phyloP scores from a whole-genome alignment of 371 early-diverging fungal genomes.

The Smittium mucronatum region DNA sequence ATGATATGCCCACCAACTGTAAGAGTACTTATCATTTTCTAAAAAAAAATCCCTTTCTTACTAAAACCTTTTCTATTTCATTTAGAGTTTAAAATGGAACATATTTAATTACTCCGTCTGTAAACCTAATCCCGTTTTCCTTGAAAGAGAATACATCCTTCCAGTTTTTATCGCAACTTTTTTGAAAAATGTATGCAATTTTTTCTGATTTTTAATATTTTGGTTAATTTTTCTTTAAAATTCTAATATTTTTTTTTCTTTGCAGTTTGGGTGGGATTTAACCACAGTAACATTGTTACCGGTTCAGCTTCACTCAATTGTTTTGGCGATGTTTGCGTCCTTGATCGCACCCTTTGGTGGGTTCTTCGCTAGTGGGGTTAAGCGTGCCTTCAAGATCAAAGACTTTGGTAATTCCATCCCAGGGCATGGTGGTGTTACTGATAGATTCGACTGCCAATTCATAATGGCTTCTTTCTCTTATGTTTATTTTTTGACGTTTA shows the following conservation, averaged over 20 bases:
- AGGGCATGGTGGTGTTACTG: constrained; percentile 97
- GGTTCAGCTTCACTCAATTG: constrained; percentile 80
- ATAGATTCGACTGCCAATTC: constrained; percentile 97
- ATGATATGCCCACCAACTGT: constrained; percentile 5
- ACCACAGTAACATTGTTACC: constrained; percentile 47
- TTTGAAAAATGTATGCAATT: background rate
- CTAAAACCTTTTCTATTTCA: too few species aligned
- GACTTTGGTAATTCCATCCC: constrained; percentile 97
- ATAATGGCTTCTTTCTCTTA: constrained; percentile 92
- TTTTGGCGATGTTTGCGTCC: constrained; percentile 89
- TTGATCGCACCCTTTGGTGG: constrained; percentile 98
- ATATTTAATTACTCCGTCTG: background rate
- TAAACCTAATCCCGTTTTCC: background rate
- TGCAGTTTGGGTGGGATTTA: background rate
- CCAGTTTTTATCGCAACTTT: background rate
- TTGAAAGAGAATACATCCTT: background rate
- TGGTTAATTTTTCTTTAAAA: background rate
- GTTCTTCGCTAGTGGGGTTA: constrained; percentile 97
- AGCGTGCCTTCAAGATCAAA: constrained; percentile 96
- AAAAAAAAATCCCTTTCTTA: background rate
- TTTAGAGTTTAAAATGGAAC: background rate
- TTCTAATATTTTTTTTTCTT: background rate
- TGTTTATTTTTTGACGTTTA: constrained; percentile 83
- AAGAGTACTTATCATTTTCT: background rate
- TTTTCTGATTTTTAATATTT: background rate